Evolutionary conservation across 495 filamentous ascomycete species (phyloP), one percentile per base, ranked within the genome.

Genomic region (Tuber borchii): DNA sequence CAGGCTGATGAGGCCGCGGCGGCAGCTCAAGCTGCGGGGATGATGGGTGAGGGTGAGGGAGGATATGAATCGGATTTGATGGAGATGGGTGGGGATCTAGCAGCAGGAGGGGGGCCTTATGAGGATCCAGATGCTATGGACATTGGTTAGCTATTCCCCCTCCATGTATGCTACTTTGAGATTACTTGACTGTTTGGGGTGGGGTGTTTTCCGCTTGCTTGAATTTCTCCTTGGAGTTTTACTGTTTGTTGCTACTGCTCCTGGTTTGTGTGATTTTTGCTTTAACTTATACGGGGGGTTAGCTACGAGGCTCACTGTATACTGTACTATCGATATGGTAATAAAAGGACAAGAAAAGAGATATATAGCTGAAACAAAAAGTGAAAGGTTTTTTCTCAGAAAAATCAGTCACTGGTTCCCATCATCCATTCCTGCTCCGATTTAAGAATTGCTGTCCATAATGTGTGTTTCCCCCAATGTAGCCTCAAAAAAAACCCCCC

Each of bases 91-190:
- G 70, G 71, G 73, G 77, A 42, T 42, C n/a, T 44, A n/a, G 72
- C 3, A 39, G 22, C 22, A 37, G 74, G 65, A 26, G 34, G 74
- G 31, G 79, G 9, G 12, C 26, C 34, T 34, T 34, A 85, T 51
- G 76, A 85, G 14, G 88, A 91, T 82, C 85, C 87, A 14, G 90
- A 93, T 85, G 91, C 90, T 69, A 93, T 93, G 91, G 91, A 93
- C 72, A 85, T 92, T 48, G 91, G 89, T 72, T 91, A 79, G 71
- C 70, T 73, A 45, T 2, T 7, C 56, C 26, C 51, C 51, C 51
- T 31, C 22, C 10, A 26, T 10, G 14, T 61, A n/a, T 61, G 26
- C 10, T 22, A 2, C n/a, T 61, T 61, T 61, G 51, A 14, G 22
- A 65, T 65, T 17, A 65, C 26, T 65, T 34, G 26, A 34, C 26